These are phyloP conservation scores for Ophiostoma quercus DNA, from an alignment of 2,329 filamentous ascomycete genomes.

Conservation along the genomic window DNA sequence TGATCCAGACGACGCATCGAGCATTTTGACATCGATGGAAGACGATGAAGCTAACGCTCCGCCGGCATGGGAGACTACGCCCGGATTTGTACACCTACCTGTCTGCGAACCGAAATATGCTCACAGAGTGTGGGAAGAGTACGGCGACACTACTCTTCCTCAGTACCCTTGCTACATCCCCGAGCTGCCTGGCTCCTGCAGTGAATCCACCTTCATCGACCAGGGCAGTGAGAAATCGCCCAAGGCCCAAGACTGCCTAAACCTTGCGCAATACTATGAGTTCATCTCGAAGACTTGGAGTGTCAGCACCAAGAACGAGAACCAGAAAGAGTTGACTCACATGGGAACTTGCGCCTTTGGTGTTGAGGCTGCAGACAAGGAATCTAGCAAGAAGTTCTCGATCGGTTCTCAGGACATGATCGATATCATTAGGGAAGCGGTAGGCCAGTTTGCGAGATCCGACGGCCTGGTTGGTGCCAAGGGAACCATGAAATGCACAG, in stretches of 20 bases:
- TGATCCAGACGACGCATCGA: background rate
- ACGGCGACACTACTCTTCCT: background rate
- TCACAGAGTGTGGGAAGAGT: background rate
- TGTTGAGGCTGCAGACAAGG: background rate
- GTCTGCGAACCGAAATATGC: background rate
- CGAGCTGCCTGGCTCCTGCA: background rate
- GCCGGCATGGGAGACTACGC: background rate
- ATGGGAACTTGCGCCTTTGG: background rate
- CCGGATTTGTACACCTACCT: background rate
- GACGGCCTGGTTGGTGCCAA: background rate
- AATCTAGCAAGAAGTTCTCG: background rate
- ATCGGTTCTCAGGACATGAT: background rate
- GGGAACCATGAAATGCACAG: background rate
- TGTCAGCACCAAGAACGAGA: background rate
- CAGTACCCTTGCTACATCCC: background rate
- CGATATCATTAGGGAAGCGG: background rate
- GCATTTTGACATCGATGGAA: background rate
- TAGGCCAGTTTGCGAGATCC: background rate
- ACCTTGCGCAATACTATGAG: background rate
- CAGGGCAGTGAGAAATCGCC: background rate
- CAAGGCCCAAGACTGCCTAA: background rate
- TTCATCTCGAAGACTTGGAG: background rate
- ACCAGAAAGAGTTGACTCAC: background rate
- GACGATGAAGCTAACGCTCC: background rate
- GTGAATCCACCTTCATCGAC: background rate